Conservation (phyloP, 2,329 filamentous ascomycete genomes). For the Fusarium drepaniforme region DNA sequence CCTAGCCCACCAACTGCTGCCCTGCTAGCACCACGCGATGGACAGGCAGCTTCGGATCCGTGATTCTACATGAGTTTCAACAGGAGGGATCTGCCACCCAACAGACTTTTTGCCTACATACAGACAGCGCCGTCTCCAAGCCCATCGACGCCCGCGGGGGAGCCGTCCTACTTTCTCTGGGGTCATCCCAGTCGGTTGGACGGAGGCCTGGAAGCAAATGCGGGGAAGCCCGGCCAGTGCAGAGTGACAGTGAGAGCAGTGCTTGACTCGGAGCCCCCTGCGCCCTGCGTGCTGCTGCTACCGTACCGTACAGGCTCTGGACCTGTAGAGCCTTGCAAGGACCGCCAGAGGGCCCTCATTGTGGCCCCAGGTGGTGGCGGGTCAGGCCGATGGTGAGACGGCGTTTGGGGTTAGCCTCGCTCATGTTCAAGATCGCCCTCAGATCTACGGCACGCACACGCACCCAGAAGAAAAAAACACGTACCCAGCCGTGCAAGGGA, state of each 20-base stretch:
- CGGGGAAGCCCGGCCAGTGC: slow-evolving; percentile 39
- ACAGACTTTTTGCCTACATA: slow-evolving; percentile 18
- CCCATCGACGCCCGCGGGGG: slow-evolving; percentile 25
- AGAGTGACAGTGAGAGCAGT: slow-evolving; percentile 13
- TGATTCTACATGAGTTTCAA: slow-evolving; percentile 31
- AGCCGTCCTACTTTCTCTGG: slow-evolving; percentile 30
- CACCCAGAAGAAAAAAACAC: slow-evolving; percentile 7
- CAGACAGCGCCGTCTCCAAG: slow-evolving; percentile 18
- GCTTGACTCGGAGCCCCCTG: slow-evolving; percentile 33
- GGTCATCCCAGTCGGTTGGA: slow-evolving; percentile 42
- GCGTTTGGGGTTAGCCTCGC: slow-evolving; percentile 25
- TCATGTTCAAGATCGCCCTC: slow-evolving; percentile 31
- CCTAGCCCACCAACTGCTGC: slow-evolving; percentile 20
- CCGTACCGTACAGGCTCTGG: not conserved
- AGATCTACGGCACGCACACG: slow-evolving; percentile 28
- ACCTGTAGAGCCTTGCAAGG: slow-evolving; percentile 6
- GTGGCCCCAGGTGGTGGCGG: slow-evolving; percentile 20
- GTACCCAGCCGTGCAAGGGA: slow-evolving; percentile 1
- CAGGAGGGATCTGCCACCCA: slow-evolving; percentile 26
- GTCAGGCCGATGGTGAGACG: slow-evolving; percentile 33
- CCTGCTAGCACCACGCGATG: slow-evolving; percentile 31
- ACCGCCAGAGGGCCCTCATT: not conserved
- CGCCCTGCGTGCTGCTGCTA: slow-evolving; percentile 9
- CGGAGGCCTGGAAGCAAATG: slow-evolving; percentile 39
- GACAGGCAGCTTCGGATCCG: slow-evolving; percentile 39